Evolutionary conservation across 495 filamentous ascomycete species (phyloP), one percentile per base, ranked within the genome.

Genomic region (Aspergillus steynii): DNA sequence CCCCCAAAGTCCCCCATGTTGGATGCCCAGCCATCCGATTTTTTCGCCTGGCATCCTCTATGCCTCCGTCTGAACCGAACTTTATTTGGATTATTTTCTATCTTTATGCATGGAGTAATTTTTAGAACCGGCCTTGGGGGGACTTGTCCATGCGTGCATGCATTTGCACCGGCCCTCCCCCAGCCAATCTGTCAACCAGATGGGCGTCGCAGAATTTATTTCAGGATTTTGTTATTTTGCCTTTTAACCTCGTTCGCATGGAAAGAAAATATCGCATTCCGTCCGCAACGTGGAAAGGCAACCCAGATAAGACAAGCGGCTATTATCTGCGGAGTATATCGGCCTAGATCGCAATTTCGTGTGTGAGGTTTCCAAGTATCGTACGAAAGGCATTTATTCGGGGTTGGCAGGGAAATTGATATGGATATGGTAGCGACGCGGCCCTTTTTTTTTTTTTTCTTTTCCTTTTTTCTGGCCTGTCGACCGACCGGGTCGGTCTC

Each of bases 101-200:
- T 20, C 25, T 59, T 59, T 37, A 58, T 60, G 49, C 37, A 56
- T 56, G 56, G 56, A 42, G 37, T 42, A 15, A 15, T 42, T 42
- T 42, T 42, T 42, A 42, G 37, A 42, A 42, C 37, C 10, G 10
- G 37, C 9, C 37, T 42, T 42, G 37, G 37, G 10, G 37, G 4
- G 57, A 53, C 47, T 32, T 49, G 54, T 50, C 57, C 58, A 61
- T 63, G 64, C 64, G 52, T 59, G 53, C 59, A 56, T 61, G 45
- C 28, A 34, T 54, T 56, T 20, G 37, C 37, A 42, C 37, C 37
- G 37, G 37, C 37, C 37, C 29, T 29, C 52, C 29, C 48, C 29
- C 26, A 50, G 29, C 49, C 60, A 53, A 62, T 20, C 59, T 55
- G 34, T 50, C 54, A 65, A 56, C 42, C 57, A 50, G 62, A 60